Percentiles rank a stretch among this genome's conserved stretches.
Evolutionary conservation across 2,329 filamentous ascomycete species (phyloP).

Genomic region (Ramularia collo-cygni): DNA sequence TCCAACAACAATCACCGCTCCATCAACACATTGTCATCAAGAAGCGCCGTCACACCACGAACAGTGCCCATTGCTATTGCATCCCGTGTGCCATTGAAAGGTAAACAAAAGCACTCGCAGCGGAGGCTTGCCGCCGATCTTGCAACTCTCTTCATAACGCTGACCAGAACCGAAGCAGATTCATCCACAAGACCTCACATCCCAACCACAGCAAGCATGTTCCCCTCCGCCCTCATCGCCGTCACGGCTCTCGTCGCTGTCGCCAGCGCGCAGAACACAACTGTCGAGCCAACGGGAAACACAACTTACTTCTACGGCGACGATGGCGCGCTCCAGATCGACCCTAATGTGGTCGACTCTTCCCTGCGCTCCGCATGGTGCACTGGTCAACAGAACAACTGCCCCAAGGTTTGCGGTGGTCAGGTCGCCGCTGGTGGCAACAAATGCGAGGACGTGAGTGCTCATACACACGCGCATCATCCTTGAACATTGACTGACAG

Average conservation of each 20-base stretch:
- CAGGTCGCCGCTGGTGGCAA: conserved; percentile 44
- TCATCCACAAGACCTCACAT: conserved; percentile 12
- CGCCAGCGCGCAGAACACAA: conserved; percentile 36
- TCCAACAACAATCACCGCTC: neutral
- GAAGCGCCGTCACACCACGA: neutral
- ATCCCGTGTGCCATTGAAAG: conserved; percentile 1
- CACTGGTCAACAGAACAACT: conserved; percentile 51
- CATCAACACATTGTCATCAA: conserved; percentile 1
- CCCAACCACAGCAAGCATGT: conserved; percentile 33
- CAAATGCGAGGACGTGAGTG: conserved; percentile 51
- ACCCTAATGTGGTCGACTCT: conserved; percentile 34
- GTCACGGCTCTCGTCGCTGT: conserved; percentile 41
- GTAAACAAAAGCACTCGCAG: neutral
- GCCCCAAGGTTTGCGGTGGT: conserved; percentile 52
- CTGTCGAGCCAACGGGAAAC: too few relatives aligned
- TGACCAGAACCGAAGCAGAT: conserved; percentile 3
- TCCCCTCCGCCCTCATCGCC: conserved; percentile 42
- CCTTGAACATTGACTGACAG: neutral
- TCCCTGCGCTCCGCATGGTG: conserved; percentile 47
- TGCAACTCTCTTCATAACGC: neutral
- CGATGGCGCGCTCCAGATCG: conserved; percentile 35
- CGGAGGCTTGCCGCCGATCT: neutral
- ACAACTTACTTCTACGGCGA: conserved; percentile 24
- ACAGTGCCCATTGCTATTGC: conserved; percentile 5
- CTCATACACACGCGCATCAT: neutral